phyloP scores from a whole-genome alignment of 2,329 filamentous ascomycete species.

The Amauroascus niger region DNA sequence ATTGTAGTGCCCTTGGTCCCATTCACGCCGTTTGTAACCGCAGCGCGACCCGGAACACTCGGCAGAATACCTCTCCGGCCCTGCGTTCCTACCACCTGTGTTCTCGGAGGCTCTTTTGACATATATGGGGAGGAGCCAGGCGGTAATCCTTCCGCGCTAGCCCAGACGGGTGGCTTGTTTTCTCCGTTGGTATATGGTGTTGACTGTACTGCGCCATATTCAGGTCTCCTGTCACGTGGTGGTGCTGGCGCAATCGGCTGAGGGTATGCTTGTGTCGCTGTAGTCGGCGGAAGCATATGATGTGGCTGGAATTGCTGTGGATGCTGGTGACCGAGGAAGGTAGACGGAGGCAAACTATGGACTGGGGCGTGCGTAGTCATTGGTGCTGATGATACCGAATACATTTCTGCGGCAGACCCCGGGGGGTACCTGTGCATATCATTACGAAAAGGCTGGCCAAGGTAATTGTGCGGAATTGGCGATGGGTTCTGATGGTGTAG shows the following conservation, averaged over 20 bases:
- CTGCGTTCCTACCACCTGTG: slow-evolving; percentile 90
- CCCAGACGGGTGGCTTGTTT: slow-evolving; percentile 47
- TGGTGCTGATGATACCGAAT: slow-evolving; percentile 34
- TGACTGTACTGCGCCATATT: slow-evolving; percentile 61
- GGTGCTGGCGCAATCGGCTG: slow-evolving; percentile 69
- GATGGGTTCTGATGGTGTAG: slow-evolving; percentile 40
- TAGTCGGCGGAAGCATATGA: slow-evolving; percentile 56
- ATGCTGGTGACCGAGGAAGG: slow-evolving; percentile 32
- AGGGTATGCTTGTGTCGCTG: slow-evolving; percentile 58
- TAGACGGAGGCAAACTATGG: slow-evolving; percentile 35
- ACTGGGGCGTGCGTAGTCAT: slow-evolving; percentile 35
- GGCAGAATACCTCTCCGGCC: slow-evolving; percentile 84
- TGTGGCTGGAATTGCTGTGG: slow-evolving; percentile 29
- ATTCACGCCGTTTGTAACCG: slow-evolving; percentile 53
- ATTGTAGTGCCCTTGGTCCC: slow-evolving; percentile 71
- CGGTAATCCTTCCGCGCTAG: slow-evolving; percentile 33
- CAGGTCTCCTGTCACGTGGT: slow-evolving; percentile 38
- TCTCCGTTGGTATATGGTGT: slow-evolving; percentile 53
- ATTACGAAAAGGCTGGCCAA: slow-evolving; percentile 35
- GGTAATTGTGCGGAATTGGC: slow-evolving; percentile 35
- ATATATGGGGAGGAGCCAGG: slow-evolving; percentile 31
- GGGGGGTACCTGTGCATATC: slow-evolving; percentile 37
- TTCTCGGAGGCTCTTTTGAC: slow-evolving; percentile 42
- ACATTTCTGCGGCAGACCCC: slow-evolving; percentile 34
- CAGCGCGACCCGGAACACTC: slow-evolving; percentile 75